Base-by-base conservation (phyloP, 352 stramenopile genomes). In the Phytopythium vexans region DNA sequence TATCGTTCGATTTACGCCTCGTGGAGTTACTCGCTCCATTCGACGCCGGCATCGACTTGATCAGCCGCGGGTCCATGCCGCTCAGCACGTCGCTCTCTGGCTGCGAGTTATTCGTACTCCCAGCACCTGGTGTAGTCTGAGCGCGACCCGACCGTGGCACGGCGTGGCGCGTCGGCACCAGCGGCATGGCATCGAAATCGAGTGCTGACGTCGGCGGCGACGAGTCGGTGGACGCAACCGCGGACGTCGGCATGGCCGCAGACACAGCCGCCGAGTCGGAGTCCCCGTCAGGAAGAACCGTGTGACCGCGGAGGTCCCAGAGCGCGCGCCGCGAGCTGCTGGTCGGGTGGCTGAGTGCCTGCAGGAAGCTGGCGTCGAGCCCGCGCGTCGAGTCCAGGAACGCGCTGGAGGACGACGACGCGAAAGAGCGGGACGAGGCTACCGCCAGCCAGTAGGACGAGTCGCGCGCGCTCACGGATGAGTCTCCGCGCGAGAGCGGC, bases 401-500 rank as follows among this genome's bases (percentile, higher is more conserved):
- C 14, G 46, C 41, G 11, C 33, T 40, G 0, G 65, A 64, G 37
- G 52, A 64, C 12, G 64, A 71, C 33, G 68, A 77, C n/a, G n/a
- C 10, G 52, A 36, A 64, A 3, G 63, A 73, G 14, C 65, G 72
- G 3, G 66, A 47, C 0, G 68, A 74, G 8, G 75, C 78, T 15
- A 86, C 55, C 14, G 73, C 50, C 39, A 89, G 57, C 78, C 78
- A 89, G 56, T 84, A 89, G 32, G 62, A 72, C 56, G 78, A 73
- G 64, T 89, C 78, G 52, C 78, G 78, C 37, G 75, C 78, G 58
- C 78, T 89, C 47, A 82, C 67, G 45, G 59, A 67, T 15, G 70
- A 80, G 54, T 79, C 70, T 3, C 60, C 47, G 45, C 51, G 63
- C 34, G 38, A 49, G 21, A 72, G 62, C 49, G 60, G 56, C 33